Evolutionary conservation across 2,329 filamentous ascomycete genomes (phyloP), one percentile per base, ranked within the genome.

Genomic region (Fusarium graminum): DNA sequence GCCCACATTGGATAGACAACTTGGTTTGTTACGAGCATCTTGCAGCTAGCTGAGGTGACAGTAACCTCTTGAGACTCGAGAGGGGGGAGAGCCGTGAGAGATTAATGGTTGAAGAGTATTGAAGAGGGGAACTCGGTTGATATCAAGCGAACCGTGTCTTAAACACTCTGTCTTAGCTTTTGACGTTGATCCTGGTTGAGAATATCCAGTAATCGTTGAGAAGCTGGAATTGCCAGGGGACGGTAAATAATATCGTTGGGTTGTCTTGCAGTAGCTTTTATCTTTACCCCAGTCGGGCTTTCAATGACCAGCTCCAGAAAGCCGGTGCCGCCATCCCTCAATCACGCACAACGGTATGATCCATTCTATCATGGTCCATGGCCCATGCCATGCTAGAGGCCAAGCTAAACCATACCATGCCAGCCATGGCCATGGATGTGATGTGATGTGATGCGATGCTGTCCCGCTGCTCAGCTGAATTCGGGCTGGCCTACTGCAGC

Each of bases 401-500:
- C 17, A 39, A 16, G 25, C 51, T 11, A 39, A 9, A 54, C 12
- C 4, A 44, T 14, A 19, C 25, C 41, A 29, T 40, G 14, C n/a
- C 45, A 55, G 38, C 52, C 52, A 55, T 55, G 46, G 56, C 52
- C 55, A 59, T 62, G 62, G 53, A 64, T 51, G 59, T 43, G 40
- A 36, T 36, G 34, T 16, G 14, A 34, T 22, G 22, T 22, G 22
- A 22, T 22, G 22, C 22, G 22, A 55, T 50, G 26, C 42, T 29
- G 34, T 63, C 58, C 65, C 55, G 65, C 65, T 65, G 32, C 60
- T 65, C 65, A 68, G 60, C 65, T 68, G 42, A 56, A 44, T 59
- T 59, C 28, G 50, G 65, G 49, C 34, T 56, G 60, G 42, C 44
- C 34, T 36, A 26, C 44, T 63, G 59, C 50, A 62, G 29, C 49